Evolutionary conservation across 139 green algal genomes (phyloP).

Genomic region (Auxenochlorella protothecoides): DNA sequence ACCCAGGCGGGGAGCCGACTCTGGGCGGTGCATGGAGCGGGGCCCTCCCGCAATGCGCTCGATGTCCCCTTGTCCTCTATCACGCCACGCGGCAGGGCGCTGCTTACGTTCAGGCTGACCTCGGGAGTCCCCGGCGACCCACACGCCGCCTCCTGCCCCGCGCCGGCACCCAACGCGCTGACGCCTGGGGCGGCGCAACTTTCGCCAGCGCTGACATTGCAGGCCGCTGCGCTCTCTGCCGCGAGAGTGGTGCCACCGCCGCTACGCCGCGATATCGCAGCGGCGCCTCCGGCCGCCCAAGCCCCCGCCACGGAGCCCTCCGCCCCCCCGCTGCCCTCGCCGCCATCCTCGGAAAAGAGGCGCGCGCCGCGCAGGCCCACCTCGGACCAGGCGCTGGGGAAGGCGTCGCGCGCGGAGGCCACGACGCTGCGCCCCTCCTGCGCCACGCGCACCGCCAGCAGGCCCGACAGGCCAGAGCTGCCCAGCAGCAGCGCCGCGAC

Average conservation of each 20-base stretch:
- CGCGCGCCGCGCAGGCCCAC: neutral
- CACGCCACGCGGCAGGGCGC: neutral
- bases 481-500: constrained; percentile 36
- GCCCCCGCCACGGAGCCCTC: too few species aligned
- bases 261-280: too few species aligned
- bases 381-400: constrained; percentile 19
- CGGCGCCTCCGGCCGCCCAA: too few species aligned
- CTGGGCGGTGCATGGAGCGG: too few species aligned
- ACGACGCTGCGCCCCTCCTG: constrained; percentile 17
- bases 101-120: neutral
- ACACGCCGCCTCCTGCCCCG: neutral
- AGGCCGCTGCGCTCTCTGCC: too few species aligned
- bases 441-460: constrained; percentile 36
- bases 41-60: too few species aligned
- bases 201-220: too few species aligned
- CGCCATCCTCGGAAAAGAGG: too few species aligned
- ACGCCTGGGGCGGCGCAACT: too few species aligned
- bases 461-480: constrained; percentile 22
- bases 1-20: constrained; percentile 15
- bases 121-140: neutral
- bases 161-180: neutral
- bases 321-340: too few species aligned
- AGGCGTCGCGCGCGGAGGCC: constrained; percentile 14
- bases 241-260: too few species aligned
- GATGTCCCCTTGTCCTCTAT: too few species aligned